A percentile compares a stretch with the other conserved stretches of the same genome.
Evolutionary conservation across 805 yeast genomes (phyloP).

Genomic region (Monosporozyma aerobia): DNA sequence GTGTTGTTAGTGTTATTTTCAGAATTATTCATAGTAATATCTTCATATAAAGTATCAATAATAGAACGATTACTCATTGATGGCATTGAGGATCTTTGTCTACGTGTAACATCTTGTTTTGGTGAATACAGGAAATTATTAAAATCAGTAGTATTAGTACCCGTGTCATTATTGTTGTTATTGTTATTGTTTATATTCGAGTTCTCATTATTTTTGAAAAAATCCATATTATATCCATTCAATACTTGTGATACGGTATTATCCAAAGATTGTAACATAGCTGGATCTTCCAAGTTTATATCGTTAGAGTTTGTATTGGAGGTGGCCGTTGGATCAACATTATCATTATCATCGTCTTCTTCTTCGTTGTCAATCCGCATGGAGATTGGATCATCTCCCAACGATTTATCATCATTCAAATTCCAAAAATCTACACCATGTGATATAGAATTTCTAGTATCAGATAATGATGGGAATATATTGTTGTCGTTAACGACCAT

Average conservation of each 20-base stretch:
- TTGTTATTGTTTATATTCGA: not conserved
- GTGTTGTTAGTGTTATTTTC: conserved; percentile 4
- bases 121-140: conserved; percentile 4
- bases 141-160: not conserved
- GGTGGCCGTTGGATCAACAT: conserved; percentile 1
- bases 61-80: conserved; percentile 7
- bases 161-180: not conserved
- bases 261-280: conserved; percentile 7
- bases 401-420: conserved; percentile 7
- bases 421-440: conserved; percentile 25
- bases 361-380: not conserved
- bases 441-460: conserved; percentile 23
- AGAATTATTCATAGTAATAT: conserved; percentile 6
- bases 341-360: not conserved
- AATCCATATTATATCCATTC: conserved; percentile 22
- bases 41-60: conserved; percentile 16
- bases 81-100: conserved; percentile 9
- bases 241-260: conserved; percentile 19
- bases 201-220: conserved; percentile 4
- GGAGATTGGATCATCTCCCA: not conserved
- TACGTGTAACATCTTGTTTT: conserved; percentile 2
- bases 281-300: not conserved
- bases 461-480: conserved; percentile 9
- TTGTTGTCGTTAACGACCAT: conserved; percentile 12
- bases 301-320: not conserved